Conservation (phyloP, 2,329 filamentous ascomycete species). For the Clarireedia monteithiana region DNA sequence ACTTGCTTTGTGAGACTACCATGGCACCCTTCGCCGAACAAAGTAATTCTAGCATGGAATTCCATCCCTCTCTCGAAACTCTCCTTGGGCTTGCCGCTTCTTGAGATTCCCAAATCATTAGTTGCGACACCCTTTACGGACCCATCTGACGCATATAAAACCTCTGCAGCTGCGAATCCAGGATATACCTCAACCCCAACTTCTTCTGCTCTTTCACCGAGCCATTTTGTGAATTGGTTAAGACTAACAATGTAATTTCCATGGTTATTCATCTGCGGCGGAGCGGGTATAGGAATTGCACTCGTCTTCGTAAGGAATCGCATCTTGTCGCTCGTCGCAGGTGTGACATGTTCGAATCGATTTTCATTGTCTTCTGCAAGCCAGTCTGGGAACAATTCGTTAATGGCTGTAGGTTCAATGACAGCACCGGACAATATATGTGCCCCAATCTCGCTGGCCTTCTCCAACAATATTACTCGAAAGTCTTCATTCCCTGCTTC, state of each 20-base stretch:
- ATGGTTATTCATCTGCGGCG: conserved; percentile 96
- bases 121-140: conserved; percentile 91
- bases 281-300: conserved; percentile 73
- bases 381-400: conserved; percentile 93
- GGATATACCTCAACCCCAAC: conserved; percentile 93
- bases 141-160: conserved; percentile 79
- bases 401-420: conserved; percentile 78
- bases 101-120: conserved; percentile 81
- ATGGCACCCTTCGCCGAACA: conserved; percentile 93
- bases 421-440: conserved; percentile 96
- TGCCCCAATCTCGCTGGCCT: conserved; percentile 88
- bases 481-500: conserved; percentile 95
- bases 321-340: conserved; percentile 81
- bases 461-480: conserved; percentile 84
- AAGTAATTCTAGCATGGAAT: conserved; percentile 85
- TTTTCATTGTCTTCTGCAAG: conserved; percentile 79
- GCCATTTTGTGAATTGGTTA: conserved; percentile 92
- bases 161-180: conserved; percentile 88
- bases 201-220: conserved; percentile 94
- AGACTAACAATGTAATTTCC: conserved; percentile 97
- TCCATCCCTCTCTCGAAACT: conserved; percentile 96
- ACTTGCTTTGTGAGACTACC: conserved; percentile 93
- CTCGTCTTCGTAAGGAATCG: conserved; percentile 80
- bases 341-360: conserved; percentile 80
- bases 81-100: conserved; percentile 79